Evolutionary conservation across 345 rosid genomes (phyloP).

Genomic region (Erucastrum elatum): DNA sequence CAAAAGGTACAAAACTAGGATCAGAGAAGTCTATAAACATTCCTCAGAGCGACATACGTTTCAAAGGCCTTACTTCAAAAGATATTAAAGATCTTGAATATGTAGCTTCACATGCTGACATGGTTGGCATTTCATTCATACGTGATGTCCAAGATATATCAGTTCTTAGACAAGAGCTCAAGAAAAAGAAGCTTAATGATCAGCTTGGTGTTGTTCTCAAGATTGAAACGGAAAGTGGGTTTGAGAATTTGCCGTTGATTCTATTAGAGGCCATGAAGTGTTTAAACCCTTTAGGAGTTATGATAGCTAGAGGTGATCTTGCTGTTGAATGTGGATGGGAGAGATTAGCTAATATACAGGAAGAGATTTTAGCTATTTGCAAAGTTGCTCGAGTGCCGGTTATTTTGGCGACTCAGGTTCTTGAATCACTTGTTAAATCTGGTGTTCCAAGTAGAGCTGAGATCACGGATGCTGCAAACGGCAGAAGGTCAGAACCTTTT

Average conservation of each 20-base stretch:
- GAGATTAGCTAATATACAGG: slow-evolving; percentile 60
- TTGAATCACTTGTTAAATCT: slow-evolving; percentile 66
- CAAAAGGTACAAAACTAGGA: slow-evolving; percentile 63
- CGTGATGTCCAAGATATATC: slow-evolving; percentile 55
- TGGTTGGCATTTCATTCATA: slow-evolving; percentile 67
- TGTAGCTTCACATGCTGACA: slow-evolving; percentile 65
- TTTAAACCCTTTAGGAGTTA: slow-evolving; percentile 64
- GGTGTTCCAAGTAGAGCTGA: slow-evolving; percentile 76
- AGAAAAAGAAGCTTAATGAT: slow-evolving; percentile 47
- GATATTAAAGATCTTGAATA: slow-evolving; percentile 67
- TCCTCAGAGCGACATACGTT: slow-evolving; percentile 57
- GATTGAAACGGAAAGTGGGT: slow-evolving; percentile 65
- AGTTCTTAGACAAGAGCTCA: slow-evolving; percentile 55
- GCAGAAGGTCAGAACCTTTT: slow-evolving; percentile 46
- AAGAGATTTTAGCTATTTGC: slow-evolving; percentile 60
- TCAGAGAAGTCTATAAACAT: slow-evolving; percentile 72
- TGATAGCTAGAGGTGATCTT: slow-evolving; percentile 80
- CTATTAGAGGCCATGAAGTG: slow-evolving; percentile 67
- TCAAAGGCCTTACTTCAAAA: slow-evolving; percentile 68
- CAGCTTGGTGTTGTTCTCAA: slow-evolving; percentile 60
- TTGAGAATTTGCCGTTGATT: slow-evolving; percentile 50
- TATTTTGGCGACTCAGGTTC: slow-evolving; percentile 72
- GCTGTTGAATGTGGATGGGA: slow-evolving; percentile 88
- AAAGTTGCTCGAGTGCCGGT: slow-evolving; percentile 57
- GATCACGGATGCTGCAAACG: slow-evolving; percentile 64